Conservation (phyloP, 2,329 filamentous ascomycete species). For the Teratosphaeriaceae sp. region DNA sequence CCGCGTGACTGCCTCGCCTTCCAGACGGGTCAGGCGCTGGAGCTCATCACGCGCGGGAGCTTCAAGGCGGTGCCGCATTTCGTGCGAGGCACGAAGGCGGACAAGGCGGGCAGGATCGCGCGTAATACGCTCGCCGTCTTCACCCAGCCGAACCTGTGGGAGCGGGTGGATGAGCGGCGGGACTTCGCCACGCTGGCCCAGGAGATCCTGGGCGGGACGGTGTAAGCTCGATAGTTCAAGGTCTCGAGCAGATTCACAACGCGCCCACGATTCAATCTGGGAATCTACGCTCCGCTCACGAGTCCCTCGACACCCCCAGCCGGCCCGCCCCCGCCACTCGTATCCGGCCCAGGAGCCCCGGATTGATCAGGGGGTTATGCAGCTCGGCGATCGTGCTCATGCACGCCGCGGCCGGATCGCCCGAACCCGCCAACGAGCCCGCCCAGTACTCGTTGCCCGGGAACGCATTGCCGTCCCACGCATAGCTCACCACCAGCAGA, state of each 20-base stretch:
- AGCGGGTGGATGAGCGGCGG: slow-evolving; percentile 64
- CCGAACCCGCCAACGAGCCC: slow-evolving; percentile 19
- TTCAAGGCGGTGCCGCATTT: slow-evolving; percentile 97
- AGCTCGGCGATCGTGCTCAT: slow-evolving; percentile 29
- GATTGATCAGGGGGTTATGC: slow-evolving; percentile 28
- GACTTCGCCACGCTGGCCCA: slow-evolving; percentile 72
- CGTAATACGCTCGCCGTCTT: slow-evolving; percentile 90
- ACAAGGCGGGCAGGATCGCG: slow-evolving; percentile 38
- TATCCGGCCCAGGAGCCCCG: slow-evolving; percentile 13
- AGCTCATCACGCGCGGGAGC: slow-evolving; percentile 81
- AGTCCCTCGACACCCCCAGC: no score
- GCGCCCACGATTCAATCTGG: neutral
- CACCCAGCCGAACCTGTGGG: slow-evolving; percentile 87
- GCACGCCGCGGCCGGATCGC: slow-evolving; percentile 30
- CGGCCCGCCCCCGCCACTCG: slow-evolving; percentile 3
- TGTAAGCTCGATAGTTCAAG: no score
- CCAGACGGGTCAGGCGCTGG: slow-evolving; percentile 87
- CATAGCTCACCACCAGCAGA: slow-evolving; percentile 28
- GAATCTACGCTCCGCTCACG: neutral
- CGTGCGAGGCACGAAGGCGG: slow-evolving; percentile 66
- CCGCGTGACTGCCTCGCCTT: slow-evolving; percentile 89
- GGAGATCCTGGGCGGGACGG: slow-evolving; percentile 13
- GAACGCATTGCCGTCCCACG: slow-evolving; percentile 30
- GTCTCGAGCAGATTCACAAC: no score
- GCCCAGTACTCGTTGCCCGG: slow-evolving; percentile 31